phyloP scores from a whole-genome alignment of 1,284 basidiomycete genomes.

The Tausonia pullulans region DNA sequence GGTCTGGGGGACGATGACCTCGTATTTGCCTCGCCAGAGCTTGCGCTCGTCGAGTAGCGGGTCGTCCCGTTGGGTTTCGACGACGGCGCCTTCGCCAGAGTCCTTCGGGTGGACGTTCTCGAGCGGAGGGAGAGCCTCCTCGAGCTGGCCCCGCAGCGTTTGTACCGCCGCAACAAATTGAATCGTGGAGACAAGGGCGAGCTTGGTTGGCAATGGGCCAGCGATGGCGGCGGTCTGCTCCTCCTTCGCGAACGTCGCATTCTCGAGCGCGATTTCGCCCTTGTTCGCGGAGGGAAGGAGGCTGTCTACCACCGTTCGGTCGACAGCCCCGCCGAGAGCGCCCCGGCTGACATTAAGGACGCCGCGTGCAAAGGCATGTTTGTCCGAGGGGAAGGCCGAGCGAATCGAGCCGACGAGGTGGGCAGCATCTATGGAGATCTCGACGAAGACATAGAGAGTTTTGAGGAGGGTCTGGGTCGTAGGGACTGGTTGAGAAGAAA shows the following conservation, averaged over 20 bases:
- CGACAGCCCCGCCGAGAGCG: not conserved
- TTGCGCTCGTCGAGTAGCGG: not conserved
- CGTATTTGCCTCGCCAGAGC: constrained; percentile 48
- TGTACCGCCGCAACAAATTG: constrained; percentile 89
- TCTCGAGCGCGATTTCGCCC: constrained; percentile 5
- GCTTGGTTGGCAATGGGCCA: constrained; percentile 44
- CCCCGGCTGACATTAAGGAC: constrained; percentile 21
- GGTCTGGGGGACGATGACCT: constrained; percentile 71
- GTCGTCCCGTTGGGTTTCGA: not conserved
- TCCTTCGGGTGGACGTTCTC: constrained; percentile 28
- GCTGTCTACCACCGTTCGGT: constrained; percentile 2
- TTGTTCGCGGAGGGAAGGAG: too few relatives aligned
- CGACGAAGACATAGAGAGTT: constrained; percentile 96
- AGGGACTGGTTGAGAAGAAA: constrained; percentile 52
- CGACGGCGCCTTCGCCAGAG: constrained; percentile 19
- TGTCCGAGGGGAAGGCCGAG: constrained; percentile 68
- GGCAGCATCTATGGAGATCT: constrained; percentile 80
- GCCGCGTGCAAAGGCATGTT: constrained; percentile 28
- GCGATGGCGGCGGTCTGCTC: not conserved
- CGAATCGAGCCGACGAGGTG: constrained; percentile 77
- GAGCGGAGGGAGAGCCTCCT: constrained; percentile 27
- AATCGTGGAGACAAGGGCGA: constrained; percentile 87
- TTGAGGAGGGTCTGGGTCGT: constrained; percentile 83
- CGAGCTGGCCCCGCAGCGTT: constrained; percentile 65
- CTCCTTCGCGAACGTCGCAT: not conserved